Evolutionary conservation across 2,329 filamentous ascomycete species (phyloP).

Genomic region (Westerdykella aurantiaca): DNA sequence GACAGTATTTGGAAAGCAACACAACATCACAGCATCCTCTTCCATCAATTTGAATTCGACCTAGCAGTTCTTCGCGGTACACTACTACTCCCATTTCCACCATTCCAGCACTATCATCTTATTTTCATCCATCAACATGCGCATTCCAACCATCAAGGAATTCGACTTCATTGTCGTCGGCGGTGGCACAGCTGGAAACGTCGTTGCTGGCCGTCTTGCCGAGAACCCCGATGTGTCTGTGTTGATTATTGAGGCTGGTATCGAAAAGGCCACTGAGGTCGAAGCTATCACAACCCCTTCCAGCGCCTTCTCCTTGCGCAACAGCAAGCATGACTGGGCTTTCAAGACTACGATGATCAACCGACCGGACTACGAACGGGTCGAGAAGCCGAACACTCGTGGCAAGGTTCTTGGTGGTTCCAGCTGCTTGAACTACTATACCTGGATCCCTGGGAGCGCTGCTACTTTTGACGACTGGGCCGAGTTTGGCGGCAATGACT

Average conservation of each 20-base stretch:
- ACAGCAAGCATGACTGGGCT: conserved; percentile 53
- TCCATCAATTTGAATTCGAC: too few relatives aligned
- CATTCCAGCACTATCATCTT: too few relatives aligned
- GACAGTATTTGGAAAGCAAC: too few relatives aligned
- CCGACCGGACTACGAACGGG: conserved; percentile 53
- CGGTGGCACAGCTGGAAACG: conserved; percentile 14
- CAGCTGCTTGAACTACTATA: conserved; percentile 57
- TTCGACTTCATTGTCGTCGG: conserved; percentile 14
- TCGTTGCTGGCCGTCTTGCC: conserved; percentile 14
- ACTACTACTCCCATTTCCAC: too few relatives aligned
- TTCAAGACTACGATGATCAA: conserved; percentile 60
- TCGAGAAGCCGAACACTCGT: conserved; percentile 59
- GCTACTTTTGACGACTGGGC: conserved; percentile 52
- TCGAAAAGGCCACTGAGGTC: conserved; percentile 6
- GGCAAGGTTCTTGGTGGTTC: conserved; percentile 56
- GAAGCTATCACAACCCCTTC: conserved; percentile 48
- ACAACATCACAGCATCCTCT: too few relatives aligned
- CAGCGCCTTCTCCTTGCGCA: conserved; percentile 49
- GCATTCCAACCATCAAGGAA: not conserved
- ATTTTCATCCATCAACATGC: too few relatives aligned
- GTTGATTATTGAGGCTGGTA: conserved; percentile 14
- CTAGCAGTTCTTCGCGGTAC: too few relatives aligned
- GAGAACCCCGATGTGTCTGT: conserved; percentile 15
- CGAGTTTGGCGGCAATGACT: conserved; percentile 44
- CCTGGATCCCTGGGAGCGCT: conserved; percentile 55